Base-by-base conservation (phyloP, 1,139 yeast genomes). In the Entelexis paramagnoliae region DNA sequence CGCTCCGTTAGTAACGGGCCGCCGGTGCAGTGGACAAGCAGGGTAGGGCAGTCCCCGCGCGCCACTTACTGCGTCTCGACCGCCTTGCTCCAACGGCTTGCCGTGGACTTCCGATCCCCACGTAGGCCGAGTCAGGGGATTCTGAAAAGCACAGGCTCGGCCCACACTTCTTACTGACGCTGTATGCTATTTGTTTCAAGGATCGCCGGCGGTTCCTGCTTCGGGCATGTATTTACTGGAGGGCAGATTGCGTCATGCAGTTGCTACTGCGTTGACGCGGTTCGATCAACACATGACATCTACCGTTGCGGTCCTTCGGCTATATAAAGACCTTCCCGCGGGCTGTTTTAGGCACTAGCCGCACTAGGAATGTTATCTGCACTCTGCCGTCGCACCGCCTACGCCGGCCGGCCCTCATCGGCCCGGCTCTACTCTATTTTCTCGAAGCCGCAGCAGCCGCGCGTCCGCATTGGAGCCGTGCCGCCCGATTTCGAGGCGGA, bases 401-500 rank as follows among this genome's bases (percentile, higher is more conserved):
- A 17, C 13, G 13, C 14, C 11, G 36, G 22, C 7, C 36, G 36
- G 22, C 36, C 36, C 8, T 8, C 35, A 6, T 14, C 32, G 13
- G 42, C 22, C 29, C 48, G 55, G 9, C 33, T 30, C 30, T 46
- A 44, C 41, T 48, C 55, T 14, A 16, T 38, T 40, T 59, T 59
- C 39, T 8, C 41, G 17, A 38, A 34, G 13, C 36, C 36, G 22
- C 47, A 51, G 36, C 60, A 58, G 58, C 62, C 62, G 16, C 58
- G 60, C 5, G 41, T 58, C 41, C 60, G 61, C 28, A 57, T 75
- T 59, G 77, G 77, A 45, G 78, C 89, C 26, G 71, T 69, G 46
- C 95, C 94, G 54, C 96, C 96, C 64, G 80, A 87, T 69, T 87
- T 87, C 74, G 71, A 75, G 59, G 87, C 91, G 54, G 79, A 78